Percentiles rank a stretch among this genome's conserved stretches.
Conservation (phyloP, 176 grass and related monocot species). For the Oryza meyeriana region DNA sequence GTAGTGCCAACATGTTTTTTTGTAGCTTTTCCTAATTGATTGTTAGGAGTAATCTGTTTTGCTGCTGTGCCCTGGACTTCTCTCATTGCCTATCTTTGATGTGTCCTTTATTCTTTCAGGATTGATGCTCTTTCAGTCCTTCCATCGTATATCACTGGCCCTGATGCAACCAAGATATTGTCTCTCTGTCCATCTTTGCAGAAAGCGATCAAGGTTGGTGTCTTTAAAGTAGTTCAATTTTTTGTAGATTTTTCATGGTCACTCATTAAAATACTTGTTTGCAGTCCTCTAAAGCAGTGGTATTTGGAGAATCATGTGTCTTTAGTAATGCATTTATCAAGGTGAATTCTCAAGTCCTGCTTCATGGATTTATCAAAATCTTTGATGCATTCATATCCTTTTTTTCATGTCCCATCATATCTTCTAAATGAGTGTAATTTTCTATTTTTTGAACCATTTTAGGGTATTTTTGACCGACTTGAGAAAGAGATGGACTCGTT, state of each 20-base stretch:
- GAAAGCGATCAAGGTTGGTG: constrained; percentile 71
- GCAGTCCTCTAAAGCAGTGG: constrained; percentile 84
- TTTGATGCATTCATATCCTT: background rate
- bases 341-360: constrained; percentile 41
- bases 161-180: constrained; percentile 86
- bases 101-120: constrained; percentile 47
- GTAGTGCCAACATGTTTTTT: background rate
- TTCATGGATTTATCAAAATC: background rate
- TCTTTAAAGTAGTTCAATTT: constrained; percentile 20
- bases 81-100: constrained; percentile 2
- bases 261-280: constrained; percentile 37
- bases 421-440: background rate
- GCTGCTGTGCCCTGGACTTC: constrained; percentile 8
- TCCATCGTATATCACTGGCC: constrained; percentile 71
- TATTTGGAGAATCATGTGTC: constrained; percentile 77
- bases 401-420: background rate
- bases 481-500: constrained; percentile 84
- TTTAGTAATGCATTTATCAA: constrained; percentile 74
- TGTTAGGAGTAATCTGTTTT: constrained; percentile 19
- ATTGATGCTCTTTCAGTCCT: constrained; percentile 93
- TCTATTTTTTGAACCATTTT: constrained; percentile 24
- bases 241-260: constrained; percentile 31
- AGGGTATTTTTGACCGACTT: constrained; percentile 76
- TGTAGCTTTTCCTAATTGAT: background rate
- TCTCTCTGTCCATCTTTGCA: constrained; percentile 79